Percentiles rank a stretch among this genome's conserved stretches.
Conservation (phyloP, 352 stramenopile genomes). For the Pythium utonaiense region DNA sequence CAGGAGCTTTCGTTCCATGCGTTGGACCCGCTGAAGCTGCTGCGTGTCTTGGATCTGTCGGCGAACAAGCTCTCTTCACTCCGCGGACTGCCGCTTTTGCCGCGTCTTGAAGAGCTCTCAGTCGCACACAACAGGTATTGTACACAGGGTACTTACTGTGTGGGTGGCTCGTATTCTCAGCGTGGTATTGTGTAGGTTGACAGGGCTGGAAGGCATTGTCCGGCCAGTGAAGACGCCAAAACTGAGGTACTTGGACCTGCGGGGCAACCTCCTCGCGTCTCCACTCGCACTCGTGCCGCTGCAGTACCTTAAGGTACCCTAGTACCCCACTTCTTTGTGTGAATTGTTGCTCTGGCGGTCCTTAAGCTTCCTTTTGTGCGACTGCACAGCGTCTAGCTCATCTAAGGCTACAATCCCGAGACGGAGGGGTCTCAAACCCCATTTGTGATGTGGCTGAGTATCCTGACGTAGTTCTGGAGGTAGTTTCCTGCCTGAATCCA, state of each 20-base stretch:
- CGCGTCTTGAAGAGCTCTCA: slow-evolving; percentile 63
- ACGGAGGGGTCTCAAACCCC: slow-evolving; percentile 55
- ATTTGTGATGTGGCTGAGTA: slow-evolving; percentile 65
- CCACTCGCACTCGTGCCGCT: slow-evolving; percentile 38
- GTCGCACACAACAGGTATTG: slow-evolving; percentile 76
- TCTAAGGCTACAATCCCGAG: slow-evolving; percentile 55
- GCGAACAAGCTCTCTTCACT: slow-evolving; percentile 68
- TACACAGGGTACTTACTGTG: too few relatives aligned
- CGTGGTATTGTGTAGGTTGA: slow-evolving; percentile 29
- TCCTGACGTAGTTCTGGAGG: slow-evolving; percentile 36
- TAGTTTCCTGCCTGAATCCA: slow-evolving; percentile 22
- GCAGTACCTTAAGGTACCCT: slow-evolving; percentile 56
- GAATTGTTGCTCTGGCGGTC: too few relatives aligned
- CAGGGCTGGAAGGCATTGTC: slow-evolving; percentile 44
- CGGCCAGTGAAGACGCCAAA: slow-evolving; percentile 70
- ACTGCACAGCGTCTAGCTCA: slow-evolving; percentile 41
- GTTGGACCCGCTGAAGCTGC: slow-evolving; percentile 54
- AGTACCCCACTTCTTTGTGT: too few relatives aligned
- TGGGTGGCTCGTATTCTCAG: too few relatives aligned
- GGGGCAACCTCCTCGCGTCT: slow-evolving; percentile 53
- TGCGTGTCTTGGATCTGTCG: slow-evolving; percentile 72
- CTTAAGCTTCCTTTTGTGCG: not conserved
- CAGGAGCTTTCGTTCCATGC: slow-evolving; percentile 63
- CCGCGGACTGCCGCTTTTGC: slow-evolving; percentile 56
- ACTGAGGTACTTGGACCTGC: slow-evolving; percentile 67